Percentiles rank a stretch among this genome's conserved stretches.
These are phyloP conservation scores for Plasmodium adleri DNA, from an alignment of 169 alveolate species.

Conservation along the genomic window DNA sequence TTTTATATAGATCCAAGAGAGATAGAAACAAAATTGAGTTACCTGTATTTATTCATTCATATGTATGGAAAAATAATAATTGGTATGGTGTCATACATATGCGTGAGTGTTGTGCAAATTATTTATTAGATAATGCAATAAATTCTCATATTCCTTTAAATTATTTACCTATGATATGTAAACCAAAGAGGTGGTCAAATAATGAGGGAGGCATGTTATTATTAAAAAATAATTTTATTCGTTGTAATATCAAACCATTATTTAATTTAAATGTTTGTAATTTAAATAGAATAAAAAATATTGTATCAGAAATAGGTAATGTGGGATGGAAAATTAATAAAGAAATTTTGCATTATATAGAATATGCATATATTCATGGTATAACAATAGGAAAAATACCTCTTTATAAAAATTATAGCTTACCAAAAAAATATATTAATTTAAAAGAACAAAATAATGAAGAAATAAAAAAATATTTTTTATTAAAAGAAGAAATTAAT, in stretches of 20 bases:
- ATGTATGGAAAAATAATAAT: conserved; percentile 79
- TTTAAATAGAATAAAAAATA: conserved; percentile 77
- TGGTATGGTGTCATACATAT: conserved; percentile 85
- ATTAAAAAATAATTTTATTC: conserved; percentile 81
- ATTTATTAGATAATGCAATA: conserved; percentile 82
- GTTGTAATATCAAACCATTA: conserved; percentile 80
- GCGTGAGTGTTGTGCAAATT: conserved; percentile 85
- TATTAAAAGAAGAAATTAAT: conserved; percentile 64
- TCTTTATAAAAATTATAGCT: conserved; percentile 40
- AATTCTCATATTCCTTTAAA: conserved; percentile 79
- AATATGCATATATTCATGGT: conserved; percentile 77
- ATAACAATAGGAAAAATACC: conserved; percentile 65
- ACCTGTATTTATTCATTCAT: conserved; percentile 82
- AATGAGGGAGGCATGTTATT: conserved; percentile 80
- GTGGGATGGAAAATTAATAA: conserved; percentile 83
- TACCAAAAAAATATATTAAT: conserved; percentile 51
- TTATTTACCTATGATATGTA: conserved; percentile 85
- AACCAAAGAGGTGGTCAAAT: conserved; percentile 83
- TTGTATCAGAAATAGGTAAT: conserved; percentile 79
- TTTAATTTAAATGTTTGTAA: conserved; percentile 83
- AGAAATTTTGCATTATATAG: conserved; percentile 75
- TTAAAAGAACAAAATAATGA: conserved; percentile 40
- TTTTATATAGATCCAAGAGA: conserved; percentile 76
- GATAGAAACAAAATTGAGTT: conserved; percentile 83
- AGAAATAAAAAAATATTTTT: conserved; percentile 33